These are phyloP conservation scores for Pezicula carpinea DNA, from an alignment of 2,329 filamentous ascomycete species.

Conservation along the genomic window DNA sequence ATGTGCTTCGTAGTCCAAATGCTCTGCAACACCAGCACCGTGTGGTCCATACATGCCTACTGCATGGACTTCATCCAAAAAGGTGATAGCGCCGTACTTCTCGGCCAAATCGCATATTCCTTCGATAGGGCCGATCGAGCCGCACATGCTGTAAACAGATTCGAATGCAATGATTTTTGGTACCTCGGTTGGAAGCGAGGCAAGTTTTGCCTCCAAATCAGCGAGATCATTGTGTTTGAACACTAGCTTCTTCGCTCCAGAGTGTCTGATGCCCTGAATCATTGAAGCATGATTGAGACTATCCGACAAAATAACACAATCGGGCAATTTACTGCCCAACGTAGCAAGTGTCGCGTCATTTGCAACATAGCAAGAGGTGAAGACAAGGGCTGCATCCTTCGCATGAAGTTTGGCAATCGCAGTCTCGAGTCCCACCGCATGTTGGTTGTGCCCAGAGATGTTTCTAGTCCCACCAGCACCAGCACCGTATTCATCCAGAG, in stretches of 20 bases:
- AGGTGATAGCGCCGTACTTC: slow-evolving; percentile 96
- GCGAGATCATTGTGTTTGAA: slow-evolving; percentile 98
- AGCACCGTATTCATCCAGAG: slow-evolving; percentile 88
- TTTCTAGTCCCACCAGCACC: slow-evolving; percentile 95
- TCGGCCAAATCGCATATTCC: slow-evolving; percentile 94
- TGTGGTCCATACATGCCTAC: slow-evolving; percentile 98
- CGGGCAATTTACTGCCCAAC: slow-evolving; percentile 91
- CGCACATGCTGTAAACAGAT: slow-evolving; percentile 99
- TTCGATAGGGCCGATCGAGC: slow-evolving; percentile 92
- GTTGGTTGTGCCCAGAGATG: slow-evolving; percentile 96
- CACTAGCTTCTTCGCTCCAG: slow-evolving; percentile 92
- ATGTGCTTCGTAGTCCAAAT: slow-evolving; percentile 90
- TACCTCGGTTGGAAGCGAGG: slow-evolving; percentile 74
- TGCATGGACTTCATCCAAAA: slow-evolving; percentile 96
- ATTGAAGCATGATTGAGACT: slow-evolving; percentile 97
- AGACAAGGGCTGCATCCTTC: slow-evolving; percentile 88
- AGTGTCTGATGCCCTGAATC: slow-evolving; percentile 98
- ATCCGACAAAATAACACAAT: slow-evolving; percentile 97
- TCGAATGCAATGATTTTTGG: slow-evolving; percentile 99
- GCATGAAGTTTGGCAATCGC: slow-evolving; percentile 84
- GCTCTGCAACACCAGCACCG: slow-evolving; percentile 93
- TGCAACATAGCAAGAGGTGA: slow-evolving; percentile 96
- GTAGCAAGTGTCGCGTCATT: slow-evolving; percentile 97
- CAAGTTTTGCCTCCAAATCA: slow-evolving; percentile 88
- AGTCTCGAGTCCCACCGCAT: slow-evolving; percentile 79